Percentiles rank a stretch among this genome's conserved stretches.
phyloP scores from a whole-genome alignment of 257 asterid genomes.

The Plantago ovata region DNA sequence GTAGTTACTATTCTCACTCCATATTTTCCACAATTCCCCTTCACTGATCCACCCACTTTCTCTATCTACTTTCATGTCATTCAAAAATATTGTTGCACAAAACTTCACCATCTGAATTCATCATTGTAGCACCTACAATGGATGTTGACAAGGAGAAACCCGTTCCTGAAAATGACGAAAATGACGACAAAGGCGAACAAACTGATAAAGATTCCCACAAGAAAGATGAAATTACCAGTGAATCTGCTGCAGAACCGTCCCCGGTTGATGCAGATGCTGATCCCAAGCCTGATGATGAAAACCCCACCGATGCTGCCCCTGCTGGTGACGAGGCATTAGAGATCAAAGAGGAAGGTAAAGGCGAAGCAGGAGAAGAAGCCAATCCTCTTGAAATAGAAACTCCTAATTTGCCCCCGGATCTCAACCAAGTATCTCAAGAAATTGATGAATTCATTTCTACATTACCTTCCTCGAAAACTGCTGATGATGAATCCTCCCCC shows the following conservation, averaged over 20 bases:
- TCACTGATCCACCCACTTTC: too few species aligned
- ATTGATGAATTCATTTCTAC: constrained; percentile 53
- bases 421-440: constrained; percentile 46
- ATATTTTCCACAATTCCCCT: too few species aligned
- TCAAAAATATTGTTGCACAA: too few species aligned
- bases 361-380: constrained; percentile 13
- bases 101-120: not conserved
- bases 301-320: not conserved
- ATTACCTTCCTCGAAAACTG: constrained; percentile 18
- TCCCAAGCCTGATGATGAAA: constrained; percentile 10
- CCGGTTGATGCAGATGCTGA: constrained; percentile 3
- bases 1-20: too few species aligned
- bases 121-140: constrained; percentile 24
- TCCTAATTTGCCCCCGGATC: constrained; percentile 65
- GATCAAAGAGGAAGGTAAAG: constrained; percentile 9
- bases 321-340: not conserved
- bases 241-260: constrained; percentile 8
- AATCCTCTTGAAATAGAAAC: constrained; percentile 15
- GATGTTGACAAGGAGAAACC: constrained; percentile 50
- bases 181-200: constrained; percentile 2
- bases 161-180: constrained; percentile 21
- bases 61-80: too few species aligned
- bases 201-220: constrained; percentile 16
- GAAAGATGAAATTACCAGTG: not conserved
- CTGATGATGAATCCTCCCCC: constrained; percentile 21